Base-by-base conservation (phyloP, 306 rosid genomes). In the Datisca glomerata region DNA sequence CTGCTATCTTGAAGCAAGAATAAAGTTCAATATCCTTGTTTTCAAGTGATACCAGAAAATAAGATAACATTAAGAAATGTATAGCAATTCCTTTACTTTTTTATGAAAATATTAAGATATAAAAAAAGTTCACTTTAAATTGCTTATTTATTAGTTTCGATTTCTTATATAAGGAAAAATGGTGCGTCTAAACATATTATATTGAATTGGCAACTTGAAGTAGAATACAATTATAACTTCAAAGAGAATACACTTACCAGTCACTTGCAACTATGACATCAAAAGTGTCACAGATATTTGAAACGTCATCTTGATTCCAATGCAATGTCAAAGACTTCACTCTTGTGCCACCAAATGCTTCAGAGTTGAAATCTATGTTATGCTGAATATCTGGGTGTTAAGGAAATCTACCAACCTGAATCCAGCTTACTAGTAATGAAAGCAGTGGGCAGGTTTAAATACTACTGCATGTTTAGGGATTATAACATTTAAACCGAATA, bases 201-300 rank as follows among this genome's bases (percentile, higher is more conserved):
- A 32, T 10, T 50, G 24, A 18, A 27, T 50, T 52, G 42, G 20
- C 9, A 38, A 38, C 4, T 14, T 15, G 21, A 38, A n/a, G n/a
- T n/a, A n/a, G n/a, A n/a, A n/a, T n/a, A n/a, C n/a, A n/a, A n/a
- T n/a, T 27, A 23, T 3, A 33, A 59, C 37, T 27, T 53, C 12
- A 29, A 64, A 17, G 42, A 27, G 33, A 28, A 35, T n/a, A 47
- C n/a, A 51, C 75, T 44, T 41, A 77, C 93, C 93, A 74, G 65
- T 80, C 89, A 65, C 96, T 85, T 27, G 89, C 89, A 49, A 85
- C 58, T 55, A 85, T 67, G 72, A 77, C 51, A 61, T 89, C 95
- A 56, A 76, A 82, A 49, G 62, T 48, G 51, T 60, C 59, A 31
- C 68, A 63, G 20, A 73, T 22, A 57, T 61, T 57, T 17, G 60